These are phyloP conservation scores for Microascus cirrosus DNA, from an alignment of 2,329 filamentous ascomycete species.

Conservation along the genomic window DNA sequence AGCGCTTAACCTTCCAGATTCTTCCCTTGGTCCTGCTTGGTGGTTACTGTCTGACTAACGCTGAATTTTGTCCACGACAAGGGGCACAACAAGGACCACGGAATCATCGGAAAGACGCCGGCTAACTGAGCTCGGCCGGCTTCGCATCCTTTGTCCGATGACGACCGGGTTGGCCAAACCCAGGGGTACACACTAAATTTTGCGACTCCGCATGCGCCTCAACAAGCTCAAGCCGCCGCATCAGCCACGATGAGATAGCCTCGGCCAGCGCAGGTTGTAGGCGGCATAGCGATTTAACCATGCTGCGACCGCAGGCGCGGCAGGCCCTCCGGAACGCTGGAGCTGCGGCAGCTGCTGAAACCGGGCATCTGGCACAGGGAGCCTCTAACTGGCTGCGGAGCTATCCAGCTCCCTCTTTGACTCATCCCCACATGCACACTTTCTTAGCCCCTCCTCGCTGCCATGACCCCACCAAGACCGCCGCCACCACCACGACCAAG, in stretches of 20 bases:
- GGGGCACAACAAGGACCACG: not conserved
- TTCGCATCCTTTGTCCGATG: not conserved
- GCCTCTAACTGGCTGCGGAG: not conserved
- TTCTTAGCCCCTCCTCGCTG: constrained; percentile 2
- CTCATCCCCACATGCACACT: constrained; percentile 1
- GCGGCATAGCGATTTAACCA: not conserved
- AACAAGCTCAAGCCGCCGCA: not conserved
- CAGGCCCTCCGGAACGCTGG: not conserved
- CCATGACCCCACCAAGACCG: constrained; percentile 3
- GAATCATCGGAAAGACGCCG: not conserved
- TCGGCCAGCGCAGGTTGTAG: not conserved
- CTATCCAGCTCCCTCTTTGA: not conserved
- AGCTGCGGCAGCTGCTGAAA: not conserved
- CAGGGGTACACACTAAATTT: not conserved
- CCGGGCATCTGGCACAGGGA: not conserved
- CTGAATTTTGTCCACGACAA: not conserved
- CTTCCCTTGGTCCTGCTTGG: not conserved
- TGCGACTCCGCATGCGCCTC: not conserved
- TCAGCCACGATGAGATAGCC: not conserved
- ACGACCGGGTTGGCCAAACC: not conserved
- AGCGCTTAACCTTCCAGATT: not conserved
- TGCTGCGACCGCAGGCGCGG: not conserved
- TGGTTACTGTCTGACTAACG: not conserved
- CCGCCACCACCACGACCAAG: not conserved
- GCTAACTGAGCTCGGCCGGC: not conserved